Conservation (phyloP, 768 basidiomycete species). For the Steccherinum ochraceum region DNA sequence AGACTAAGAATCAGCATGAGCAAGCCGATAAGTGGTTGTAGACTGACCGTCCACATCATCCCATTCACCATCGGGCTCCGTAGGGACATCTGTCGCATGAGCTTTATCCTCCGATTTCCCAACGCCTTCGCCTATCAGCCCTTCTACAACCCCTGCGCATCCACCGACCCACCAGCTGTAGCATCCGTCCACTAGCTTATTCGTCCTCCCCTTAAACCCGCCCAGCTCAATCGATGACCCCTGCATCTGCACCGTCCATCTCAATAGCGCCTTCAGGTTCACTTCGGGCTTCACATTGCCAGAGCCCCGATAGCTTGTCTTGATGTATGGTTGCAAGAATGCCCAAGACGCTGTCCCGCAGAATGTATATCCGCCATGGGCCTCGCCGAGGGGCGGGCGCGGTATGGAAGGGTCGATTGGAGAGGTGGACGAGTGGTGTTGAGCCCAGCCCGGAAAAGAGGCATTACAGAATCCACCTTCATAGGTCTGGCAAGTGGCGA, state of each 20-base stretch:
- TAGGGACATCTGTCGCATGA: slow-evolving; percentile 45
- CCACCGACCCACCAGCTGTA: slow-evolving; percentile 99
- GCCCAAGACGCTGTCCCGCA: slow-evolving; percentile 86
- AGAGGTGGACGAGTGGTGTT: slow-evolving; percentile 5
- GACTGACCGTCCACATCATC: slow-evolving; percentile 62
- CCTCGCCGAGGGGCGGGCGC: slow-evolving; percentile 84
- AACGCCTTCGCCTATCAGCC: slow-evolving; percentile 33
- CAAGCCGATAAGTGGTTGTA: neutral
- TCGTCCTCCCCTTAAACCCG: slow-evolving; percentile 89
- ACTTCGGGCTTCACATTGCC: slow-evolving; percentile 34
- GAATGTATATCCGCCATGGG: slow-evolving; percentile 97
- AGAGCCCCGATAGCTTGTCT: slow-evolving; percentile 10
- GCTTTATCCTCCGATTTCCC: slow-evolving; percentile 22
- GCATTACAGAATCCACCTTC: slow-evolving; percentile 77
- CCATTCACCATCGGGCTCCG: slow-evolving; percentile 53
- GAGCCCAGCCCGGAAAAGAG: slow-evolving; percentile 22
- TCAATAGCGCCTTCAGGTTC: slow-evolving; percentile 51
- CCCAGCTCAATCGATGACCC: slow-evolving; percentile 78
- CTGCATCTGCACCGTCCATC: slow-evolving; percentile 88
- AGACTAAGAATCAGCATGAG: neutral
- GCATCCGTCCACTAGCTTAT: slow-evolving; percentile 99
- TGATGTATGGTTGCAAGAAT: slow-evolving; percentile 57
- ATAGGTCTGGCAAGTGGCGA: slow-evolving; percentile 92
- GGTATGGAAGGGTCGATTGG: slow-evolving; percentile 32
- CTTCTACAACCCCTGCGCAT: slow-evolving; percentile 71